phyloP scores from a whole-genome alignment of 2,329 filamentous ascomycete genomes.

The Xylariaceae sp. region DNA sequence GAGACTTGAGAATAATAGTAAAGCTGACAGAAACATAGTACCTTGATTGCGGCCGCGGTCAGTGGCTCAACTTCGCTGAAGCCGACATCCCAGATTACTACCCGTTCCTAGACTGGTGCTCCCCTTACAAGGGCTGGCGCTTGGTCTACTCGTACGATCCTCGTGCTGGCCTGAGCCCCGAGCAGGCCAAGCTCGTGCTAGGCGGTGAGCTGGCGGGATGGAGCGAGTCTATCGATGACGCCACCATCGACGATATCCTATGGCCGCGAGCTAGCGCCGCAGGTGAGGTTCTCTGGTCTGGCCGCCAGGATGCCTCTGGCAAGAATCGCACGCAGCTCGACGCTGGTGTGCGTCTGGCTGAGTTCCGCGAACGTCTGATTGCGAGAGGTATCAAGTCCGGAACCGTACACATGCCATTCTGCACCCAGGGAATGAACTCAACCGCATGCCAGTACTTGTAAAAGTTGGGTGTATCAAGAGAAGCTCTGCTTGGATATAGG shows the following conservation, averaged over 20 bases:
- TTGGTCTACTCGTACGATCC: slow-evolving; percentile 84
- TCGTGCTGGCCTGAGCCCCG: slow-evolving; percentile 64
- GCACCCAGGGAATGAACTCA: slow-evolving; percentile 64
- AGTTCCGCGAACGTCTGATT: slow-evolving; percentile 79
- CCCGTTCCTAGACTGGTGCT: slow-evolving; percentile 83
- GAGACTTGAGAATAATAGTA: not conserved
- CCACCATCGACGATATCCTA: slow-evolving; percentile 76
- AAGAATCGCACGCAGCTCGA: slow-evolving; percentile 74
- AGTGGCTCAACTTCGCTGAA: slow-evolving; percentile 76
- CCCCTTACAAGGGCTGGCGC: slow-evolving; percentile 81
- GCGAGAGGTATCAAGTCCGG: slow-evolving; percentile 67
- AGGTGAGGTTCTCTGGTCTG: slow-evolving; percentile 83
- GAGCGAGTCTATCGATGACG: slow-evolving; percentile 78
- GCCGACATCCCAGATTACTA: slow-evolving; percentile 59
- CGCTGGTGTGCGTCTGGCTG: slow-evolving; percentile 72
- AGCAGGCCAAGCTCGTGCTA: slow-evolving; percentile 71
- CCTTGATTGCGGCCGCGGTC: slow-evolving; percentile 81
- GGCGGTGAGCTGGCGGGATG: slow-evolving; percentile 85
- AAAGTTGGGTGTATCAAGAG: too few species aligned
- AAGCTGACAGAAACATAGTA: slow-evolving; percentile 57
- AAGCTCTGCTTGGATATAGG: too few species aligned
- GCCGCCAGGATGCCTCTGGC: slow-evolving; percentile 67
- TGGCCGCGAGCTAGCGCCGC: slow-evolving; percentile 81
- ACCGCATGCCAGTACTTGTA: slow-evolving; percentile 51
- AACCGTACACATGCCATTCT: slow-evolving; percentile 76